Evolutionary conservation across 129 eudicot genomes (phyloP).

Genomic region (Saposhnikovia divaricata): DNA sequence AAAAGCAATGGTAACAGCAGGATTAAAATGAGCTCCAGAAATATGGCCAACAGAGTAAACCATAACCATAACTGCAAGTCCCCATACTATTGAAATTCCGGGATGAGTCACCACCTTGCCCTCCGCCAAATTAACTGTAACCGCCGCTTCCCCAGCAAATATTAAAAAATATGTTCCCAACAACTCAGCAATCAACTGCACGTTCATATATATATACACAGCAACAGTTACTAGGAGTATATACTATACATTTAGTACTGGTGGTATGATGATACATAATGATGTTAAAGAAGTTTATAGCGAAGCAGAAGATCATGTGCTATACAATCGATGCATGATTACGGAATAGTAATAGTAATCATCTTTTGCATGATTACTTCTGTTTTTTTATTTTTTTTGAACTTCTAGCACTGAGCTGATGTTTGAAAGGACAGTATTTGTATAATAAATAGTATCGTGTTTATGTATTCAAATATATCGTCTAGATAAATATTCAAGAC

Average conservation of each 20-base stretch:
- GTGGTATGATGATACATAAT: neutral
- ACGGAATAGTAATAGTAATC: neutral
- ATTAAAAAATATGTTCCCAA: conserved; percentile 70
- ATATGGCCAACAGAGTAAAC: conserved; percentile 88
- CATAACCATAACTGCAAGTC: conserved; percentile 88
- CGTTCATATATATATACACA: neutral
- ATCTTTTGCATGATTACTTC: neutral
- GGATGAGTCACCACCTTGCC: conserved; percentile 50
- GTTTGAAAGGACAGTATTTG: neutral
- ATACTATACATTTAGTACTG: neutral
- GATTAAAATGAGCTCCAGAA: conserved; percentile 95
- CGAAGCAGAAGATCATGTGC: neutral
- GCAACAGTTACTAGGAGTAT: neutral
- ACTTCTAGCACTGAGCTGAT: neutral
- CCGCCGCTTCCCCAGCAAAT: conserved; percentile 77
- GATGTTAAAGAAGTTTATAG: too few species aligned
- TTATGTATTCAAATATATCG: neutral
- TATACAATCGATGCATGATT: neutral
- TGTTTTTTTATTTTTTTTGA: too few species aligned
- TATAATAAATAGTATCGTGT: neutral
- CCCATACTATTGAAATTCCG: conserved; percentile 80
- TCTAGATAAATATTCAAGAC: neutral
- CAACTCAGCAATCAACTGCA: conserved; percentile 71
- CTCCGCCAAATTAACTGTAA: conserved; percentile 49
- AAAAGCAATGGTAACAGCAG: conserved; percentile 87